Evolutionary conservation across 495 filamentous ascomycete genomes (phyloP).

Genomic region (Glarea lozoyensis): DNA sequence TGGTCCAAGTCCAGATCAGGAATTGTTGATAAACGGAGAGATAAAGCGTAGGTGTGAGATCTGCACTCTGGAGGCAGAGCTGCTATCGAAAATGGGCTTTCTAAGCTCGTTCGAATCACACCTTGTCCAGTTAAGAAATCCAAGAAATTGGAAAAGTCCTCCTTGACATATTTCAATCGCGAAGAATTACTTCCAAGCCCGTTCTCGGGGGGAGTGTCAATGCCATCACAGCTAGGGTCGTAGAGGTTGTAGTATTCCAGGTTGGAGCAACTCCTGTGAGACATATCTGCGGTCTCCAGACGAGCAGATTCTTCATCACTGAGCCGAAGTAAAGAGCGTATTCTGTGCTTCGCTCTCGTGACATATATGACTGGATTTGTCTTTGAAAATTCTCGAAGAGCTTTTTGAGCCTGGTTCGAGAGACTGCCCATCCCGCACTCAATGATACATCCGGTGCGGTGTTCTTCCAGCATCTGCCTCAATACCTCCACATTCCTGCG

Average conservation of each 20-base stretch:
- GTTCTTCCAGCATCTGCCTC: conserved; percentile 54
- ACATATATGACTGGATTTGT: conserved; percentile 71
- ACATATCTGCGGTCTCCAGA: conserved; percentile 42
- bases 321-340: conserved; percentile 53
- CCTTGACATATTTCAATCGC: conserved; percentile 62
- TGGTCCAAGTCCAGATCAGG: conserved; percentile 50
- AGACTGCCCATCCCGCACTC: conserved; percentile 58
- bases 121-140: conserved; percentile 53
- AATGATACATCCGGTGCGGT: conserved; percentile 60
- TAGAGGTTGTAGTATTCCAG: conserved; percentile 72
- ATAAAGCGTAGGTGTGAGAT: conserved; percentile 56
- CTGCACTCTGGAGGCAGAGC: conserved; percentile 59
- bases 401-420: conserved; percentile 45
- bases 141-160: conserved; percentile 65
- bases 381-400: conserved; percentile 45
- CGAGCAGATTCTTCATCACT: conserved; percentile 44
- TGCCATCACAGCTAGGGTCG: conserved; percentile 30
- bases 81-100: conserved; percentile 64
- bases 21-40: conserved; percentile 45
- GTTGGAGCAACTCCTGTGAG: conserved; percentile 61
- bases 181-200: conserved; percentile 44
- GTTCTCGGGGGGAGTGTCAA: conserved; percentile 24
- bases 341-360: conserved; percentile 56
- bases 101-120: conserved; percentile 45
- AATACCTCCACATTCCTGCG: conserved; percentile 54